Percentiles rank a stretch among this genome's conserved stretches.
Conservation (phyloP, 495 filamentous ascomycete genomes). For the Xylaria curta region DNA sequence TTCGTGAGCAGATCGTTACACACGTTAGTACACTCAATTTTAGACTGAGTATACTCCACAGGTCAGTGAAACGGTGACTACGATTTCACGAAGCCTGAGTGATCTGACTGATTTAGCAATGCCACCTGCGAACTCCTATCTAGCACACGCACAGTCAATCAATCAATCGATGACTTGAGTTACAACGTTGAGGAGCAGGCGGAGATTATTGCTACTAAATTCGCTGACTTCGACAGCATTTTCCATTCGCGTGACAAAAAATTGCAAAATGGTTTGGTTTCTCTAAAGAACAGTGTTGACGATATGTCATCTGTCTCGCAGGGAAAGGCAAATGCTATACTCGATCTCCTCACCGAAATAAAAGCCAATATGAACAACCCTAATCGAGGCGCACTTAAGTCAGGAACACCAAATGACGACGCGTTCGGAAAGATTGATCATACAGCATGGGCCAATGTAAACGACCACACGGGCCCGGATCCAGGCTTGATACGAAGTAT, state of each 20-base stretch:
- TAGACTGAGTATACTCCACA: background rate
- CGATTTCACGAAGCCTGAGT: background rate
- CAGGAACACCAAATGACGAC: background rate
- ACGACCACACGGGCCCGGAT: background rate
- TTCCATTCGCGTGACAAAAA: background rate
- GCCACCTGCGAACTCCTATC: background rate
- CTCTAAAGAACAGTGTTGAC: background rate
- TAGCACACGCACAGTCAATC: background rate
- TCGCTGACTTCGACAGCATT: background rate
- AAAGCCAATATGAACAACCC: background rate
- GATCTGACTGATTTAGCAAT: background rate
- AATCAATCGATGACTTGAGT: background rate
- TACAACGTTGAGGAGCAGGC: background rate
- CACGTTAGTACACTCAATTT: background rate
- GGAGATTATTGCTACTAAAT: background rate
- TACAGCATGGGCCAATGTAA: background rate
- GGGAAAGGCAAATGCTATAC: background rate
- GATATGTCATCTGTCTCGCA: background rate
- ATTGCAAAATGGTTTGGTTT: background rate
- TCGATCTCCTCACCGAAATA: background rate
- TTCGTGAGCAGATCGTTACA: background rate
- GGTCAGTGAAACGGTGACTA: background rate
- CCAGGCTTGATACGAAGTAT: background rate
- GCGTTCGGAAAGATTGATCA: background rate
- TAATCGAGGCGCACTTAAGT: background rate